Evolutionary conservation across 108 stramenopile genomes (phyloP), one percentile per base, ranked within the genome.

Genomic region (Nitzschia putrida): DNA sequence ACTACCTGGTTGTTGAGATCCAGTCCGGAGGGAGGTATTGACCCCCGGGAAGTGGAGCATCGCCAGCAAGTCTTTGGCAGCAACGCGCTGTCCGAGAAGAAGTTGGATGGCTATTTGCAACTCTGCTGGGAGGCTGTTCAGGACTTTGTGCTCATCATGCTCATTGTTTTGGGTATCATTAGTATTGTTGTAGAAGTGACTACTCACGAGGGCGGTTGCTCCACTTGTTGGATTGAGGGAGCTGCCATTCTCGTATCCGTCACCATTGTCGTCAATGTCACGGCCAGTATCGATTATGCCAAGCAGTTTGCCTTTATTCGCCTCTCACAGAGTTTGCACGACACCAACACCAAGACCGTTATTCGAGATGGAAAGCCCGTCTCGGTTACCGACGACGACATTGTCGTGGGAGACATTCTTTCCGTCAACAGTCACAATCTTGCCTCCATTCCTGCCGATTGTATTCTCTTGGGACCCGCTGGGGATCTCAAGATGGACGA

Each of bases 351-450:
- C 52, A 92, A 91, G 80, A 66, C 78, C 26, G 94, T 98, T 60
- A 84, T 95, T 67, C 92, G 97, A 21, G 73, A 86, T 61, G 95
- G 95, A 20, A 76, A 85, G 57, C 82, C 89, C 59, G 59, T 86
- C 37, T 77, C 80, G 39, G 82, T 96, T 22, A 82, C 65, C 45
- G 88, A 90, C 52, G 87, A 92, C 60, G 96, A 96, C 13, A 85
- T 98, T 64, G 96, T 98, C n/a, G 98, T 99, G 47, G 98, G 98
- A 13, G 98, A 99, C 72, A 84, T 99, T 51, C 80, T 99, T 26
- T 78, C 83, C 50, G 91, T 99, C 43, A 96, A 96, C 68, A 80
- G 84, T 34, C 92, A 93, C 68, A 86, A 85, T 64, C 71, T 85
- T 12, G 88, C 92, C 11, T 81, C 80, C 18, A 91, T 99, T 44